Conservation (phyloP, 257 asterid species). For the Misopates orontium region DNA sequence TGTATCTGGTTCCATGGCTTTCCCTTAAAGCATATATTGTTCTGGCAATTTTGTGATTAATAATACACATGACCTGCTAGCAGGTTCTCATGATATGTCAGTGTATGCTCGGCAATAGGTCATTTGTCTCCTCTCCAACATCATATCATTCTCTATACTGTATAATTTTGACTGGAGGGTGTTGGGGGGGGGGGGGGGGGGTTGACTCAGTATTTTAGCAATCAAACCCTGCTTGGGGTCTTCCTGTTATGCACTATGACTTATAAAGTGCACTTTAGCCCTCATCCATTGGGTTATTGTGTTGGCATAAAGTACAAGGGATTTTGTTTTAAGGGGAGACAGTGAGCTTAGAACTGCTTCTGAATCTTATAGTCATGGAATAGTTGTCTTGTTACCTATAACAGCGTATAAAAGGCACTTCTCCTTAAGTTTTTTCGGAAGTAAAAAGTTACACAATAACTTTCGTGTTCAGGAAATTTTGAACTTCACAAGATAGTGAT, state of each 20-base stretch:
- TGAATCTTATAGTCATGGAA: neutral
- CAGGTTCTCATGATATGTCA: neutral
- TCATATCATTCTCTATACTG: neutral
- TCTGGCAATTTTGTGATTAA: neutral
- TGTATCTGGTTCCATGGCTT: neutral
- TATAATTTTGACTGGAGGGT: neutral
- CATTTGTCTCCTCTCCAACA: neutral
- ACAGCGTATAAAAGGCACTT: no score
- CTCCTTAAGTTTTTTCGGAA: no score
- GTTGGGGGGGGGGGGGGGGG: neutral
- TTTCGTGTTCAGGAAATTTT: neutral
- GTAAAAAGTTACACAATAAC: neutral
- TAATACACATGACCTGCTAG: neutral
- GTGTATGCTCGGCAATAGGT: neutral
- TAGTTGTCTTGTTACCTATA: no score
- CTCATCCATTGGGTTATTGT: neutral
- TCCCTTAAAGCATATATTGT: conserved; percentile 1
- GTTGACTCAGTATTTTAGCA: neutral
- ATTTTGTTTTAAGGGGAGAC: neutral
- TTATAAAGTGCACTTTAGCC: neutral
- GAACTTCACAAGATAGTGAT: no score
- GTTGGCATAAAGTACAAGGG: neutral
- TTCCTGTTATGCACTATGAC: neutral
- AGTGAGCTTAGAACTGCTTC: conserved; percentile 2
- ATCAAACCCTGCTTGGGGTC: neutral